phyloP scores from a whole-genome alignment of 2,329 filamentous ascomycete genomes.

The Venturia nashicola region DNA sequence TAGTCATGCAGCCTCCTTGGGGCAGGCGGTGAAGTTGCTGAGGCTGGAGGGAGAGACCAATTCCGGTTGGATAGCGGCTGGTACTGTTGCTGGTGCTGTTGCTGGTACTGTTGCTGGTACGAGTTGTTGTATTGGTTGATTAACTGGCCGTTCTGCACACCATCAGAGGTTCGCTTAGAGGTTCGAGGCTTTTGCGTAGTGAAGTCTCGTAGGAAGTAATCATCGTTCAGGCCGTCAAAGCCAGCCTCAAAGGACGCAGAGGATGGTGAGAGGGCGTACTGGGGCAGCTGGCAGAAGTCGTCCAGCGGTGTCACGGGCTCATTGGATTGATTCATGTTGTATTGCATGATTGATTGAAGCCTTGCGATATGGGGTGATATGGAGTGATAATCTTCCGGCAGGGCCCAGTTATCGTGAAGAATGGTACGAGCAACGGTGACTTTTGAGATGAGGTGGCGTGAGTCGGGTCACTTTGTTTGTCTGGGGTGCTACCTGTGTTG shows the following conservation, averaged over 20 bases:
- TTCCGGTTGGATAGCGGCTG: not conserved
- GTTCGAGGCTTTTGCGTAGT: not conserved
- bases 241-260: not conserved
- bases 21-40: not conserved
- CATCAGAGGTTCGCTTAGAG: not conserved
- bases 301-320: not conserved
- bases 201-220: not conserved
- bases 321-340: not conserved
- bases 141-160: not conserved
- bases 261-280: not conserved
- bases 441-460: no score
- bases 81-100: not conserved
- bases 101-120: not conserved
- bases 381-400: not conserved
- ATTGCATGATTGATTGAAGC: not conserved
- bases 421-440: no score
- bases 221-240: not conserved
- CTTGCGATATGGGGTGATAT: not conserved
- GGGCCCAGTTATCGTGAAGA: no score
- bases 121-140: not conserved
- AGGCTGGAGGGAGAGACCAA: not conserved
- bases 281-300: not conserved
- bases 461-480: no score
- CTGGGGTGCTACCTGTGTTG: no score
- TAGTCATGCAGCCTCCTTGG: not conserved